Conservation (phyloP, 2,329 filamentous ascomycete genomes). For the Aureobasidium sp. region DNA sequence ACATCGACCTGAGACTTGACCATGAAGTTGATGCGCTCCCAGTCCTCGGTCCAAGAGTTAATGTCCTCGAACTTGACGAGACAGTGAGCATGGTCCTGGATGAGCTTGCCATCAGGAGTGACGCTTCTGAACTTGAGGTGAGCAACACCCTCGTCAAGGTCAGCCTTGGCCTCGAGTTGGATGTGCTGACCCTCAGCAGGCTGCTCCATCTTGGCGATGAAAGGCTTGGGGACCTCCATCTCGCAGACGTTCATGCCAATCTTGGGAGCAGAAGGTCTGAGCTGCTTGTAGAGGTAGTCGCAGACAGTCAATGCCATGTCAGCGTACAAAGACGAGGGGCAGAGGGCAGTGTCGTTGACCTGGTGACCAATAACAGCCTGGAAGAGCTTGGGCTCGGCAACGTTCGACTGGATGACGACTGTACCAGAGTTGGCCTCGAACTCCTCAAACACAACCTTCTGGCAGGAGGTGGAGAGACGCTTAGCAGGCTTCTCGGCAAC, state of each 20-base stretch:
- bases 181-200: constrained; percentile 49
- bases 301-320: constrained; percentile 58
- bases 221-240: constrained; percentile 61
- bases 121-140: constrained; percentile 49
- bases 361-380: constrained; percentile 55
- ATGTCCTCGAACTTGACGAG: constrained; percentile 53
- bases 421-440: constrained; percentile 51
- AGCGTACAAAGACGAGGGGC: constrained; percentile 54
- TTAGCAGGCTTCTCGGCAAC: constrained; percentile 41
- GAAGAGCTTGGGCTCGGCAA: constrained; percentile 54
- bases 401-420: constrained; percentile 57
- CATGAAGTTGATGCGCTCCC: constrained; percentile 55
- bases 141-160: constrained; percentile 47
- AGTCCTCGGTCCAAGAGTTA: constrained; percentile 54
- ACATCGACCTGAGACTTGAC: constrained; percentile 50
- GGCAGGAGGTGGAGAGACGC: constrained; percentile 54
- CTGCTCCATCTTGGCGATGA: constrained; percentile 49
- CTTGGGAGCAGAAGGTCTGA: constrained; percentile 47
- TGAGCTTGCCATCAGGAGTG: constrained; percentile 50
- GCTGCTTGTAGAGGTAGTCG: constrained; percentile 58
- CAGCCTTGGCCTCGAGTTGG: constrained; percentile 50
- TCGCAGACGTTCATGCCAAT: constrained; percentile 56
- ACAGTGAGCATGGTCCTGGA: constrained; percentile 53
- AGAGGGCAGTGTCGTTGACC: constrained; percentile 58
- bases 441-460: constrained; percentile 54